phyloP scores from a whole-genome alignment of 306 rosid species.

The Dalbergia cochinchinensis region DNA sequence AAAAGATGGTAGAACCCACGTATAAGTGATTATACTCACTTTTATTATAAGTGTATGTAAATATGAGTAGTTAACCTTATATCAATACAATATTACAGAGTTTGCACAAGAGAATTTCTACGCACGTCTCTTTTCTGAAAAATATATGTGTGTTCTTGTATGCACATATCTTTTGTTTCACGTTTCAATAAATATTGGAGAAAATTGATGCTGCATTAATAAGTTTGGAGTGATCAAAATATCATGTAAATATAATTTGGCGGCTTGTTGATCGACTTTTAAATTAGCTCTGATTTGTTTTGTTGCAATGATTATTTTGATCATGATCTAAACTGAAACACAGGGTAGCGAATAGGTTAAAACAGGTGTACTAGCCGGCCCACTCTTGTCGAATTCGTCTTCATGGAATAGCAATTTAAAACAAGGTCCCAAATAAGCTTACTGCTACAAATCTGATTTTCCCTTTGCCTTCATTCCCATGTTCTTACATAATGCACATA shows the following conservation, averaged over 20 bases:
- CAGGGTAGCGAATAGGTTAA: conserved; percentile 70
- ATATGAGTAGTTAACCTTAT: too few species aligned
- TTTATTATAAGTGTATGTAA: too few species aligned
- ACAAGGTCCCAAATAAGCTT: conserved; percentile 49
- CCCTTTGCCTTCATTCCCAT: conserved; percentile 49
- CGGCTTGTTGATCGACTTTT: conserved; percentile 42
- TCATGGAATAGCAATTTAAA: conserved; percentile 54
- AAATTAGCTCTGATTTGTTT: conserved; percentile 37
- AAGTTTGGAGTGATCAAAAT: conserved; percentile 36
- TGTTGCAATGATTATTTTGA: conserved; percentile 46
- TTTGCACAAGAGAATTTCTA: conserved; percentile 43
- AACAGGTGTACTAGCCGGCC: conserved; percentile 95
- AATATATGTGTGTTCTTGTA: background rate
- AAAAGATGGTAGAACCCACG: too few species aligned
- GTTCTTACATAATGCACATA: conserved; percentile 46
- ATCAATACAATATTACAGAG: background rate
- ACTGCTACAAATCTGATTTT: conserved; percentile 48
- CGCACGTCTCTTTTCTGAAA: conserved; percentile 36
- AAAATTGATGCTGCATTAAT: conserved; percentile 15
- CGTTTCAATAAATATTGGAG: conserved; percentile 28
- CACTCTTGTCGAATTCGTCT: conserved; percentile 71
- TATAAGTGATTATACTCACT: too few species aligned
- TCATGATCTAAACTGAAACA: conserved; percentile 34
- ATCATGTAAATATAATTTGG: conserved; percentile 48
- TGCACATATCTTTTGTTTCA: background rate